Conservation (phyloP, 768 basidiomycete genomes). For the Suillus bovinus region DNA sequence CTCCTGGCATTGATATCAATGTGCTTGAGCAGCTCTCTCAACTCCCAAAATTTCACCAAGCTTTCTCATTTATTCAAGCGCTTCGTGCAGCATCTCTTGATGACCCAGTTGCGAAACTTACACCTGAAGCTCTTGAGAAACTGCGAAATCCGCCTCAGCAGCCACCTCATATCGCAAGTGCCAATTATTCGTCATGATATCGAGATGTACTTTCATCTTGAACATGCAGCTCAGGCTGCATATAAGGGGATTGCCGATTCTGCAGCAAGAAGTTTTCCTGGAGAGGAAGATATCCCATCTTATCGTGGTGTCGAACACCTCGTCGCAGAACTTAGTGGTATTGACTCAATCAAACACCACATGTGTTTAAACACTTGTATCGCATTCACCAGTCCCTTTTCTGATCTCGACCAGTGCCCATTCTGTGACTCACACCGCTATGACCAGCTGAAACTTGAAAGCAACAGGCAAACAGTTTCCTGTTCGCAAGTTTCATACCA, state of each 20-base stretch:
- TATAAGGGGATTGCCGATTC: neutral
- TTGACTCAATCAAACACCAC: constrained; percentile 18
- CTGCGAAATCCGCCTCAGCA: constrained; percentile 28
- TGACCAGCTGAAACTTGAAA: neutral
- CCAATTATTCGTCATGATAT: constrained; percentile 11
- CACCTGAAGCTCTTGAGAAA: constrained; percentile 17
- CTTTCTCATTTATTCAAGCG: constrained; percentile 13
- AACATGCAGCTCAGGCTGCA: neutral
- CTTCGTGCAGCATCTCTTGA: constrained; percentile 15
- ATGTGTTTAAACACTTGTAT: constrained; percentile 30
- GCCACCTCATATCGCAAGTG: constrained; percentile 19
- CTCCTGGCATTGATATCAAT: constrained; percentile 2
- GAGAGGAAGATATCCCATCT: neutral
- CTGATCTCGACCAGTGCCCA: constrained; percentile 14
- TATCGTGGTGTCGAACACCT: neutral
- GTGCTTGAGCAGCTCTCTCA: neutral
- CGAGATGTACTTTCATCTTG: constrained; percentile 8
- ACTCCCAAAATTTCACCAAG: neutral
- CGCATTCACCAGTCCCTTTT: constrained; percentile 25
- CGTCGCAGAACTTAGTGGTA: constrained; percentile 8
- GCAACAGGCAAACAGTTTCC: constrained; percentile 10
- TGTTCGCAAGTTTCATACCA: constrained; percentile 13
- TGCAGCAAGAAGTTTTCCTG: neutral
- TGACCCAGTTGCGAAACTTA: constrained; percentile 16
- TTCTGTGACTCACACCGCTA: constrained; percentile 30